Evolutionary conservation across 768 basidiomycete species (phyloP), one percentile per base, ranked within the genome.

Genomic region (Candolleomyces eurysporus): DNA sequence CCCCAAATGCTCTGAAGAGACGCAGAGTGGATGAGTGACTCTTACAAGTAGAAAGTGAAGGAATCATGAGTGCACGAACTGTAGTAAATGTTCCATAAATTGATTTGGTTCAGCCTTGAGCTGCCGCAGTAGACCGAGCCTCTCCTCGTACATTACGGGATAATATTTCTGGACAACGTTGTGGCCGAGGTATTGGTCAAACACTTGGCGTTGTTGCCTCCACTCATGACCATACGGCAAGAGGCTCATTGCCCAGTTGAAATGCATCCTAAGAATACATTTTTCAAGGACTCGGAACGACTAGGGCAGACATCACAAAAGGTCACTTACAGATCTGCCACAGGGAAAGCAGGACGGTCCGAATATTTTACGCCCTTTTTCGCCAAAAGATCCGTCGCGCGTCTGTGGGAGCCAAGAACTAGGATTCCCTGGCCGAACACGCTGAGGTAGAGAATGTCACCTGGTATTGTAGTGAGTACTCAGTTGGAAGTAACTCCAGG

Each of bases 131-230:
- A 61, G 55, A 7, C 40, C 26, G 21, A 46, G 40, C 9, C 48
- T 40, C 30, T 58, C 54, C 30, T 51, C 42, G 48, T 58, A 21
- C 30, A 59, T 53, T 5, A 69, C 63, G 5, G 68, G 69, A 26
- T 57, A 50, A 40, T 68, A 67, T 14, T 61, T 42, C 2, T n/a
- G 19, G 11, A 56, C n/a, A 4, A 64, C 63, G 11, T 66, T 65
- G 9, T 51, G 61, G 32, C 65, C 69, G n/a, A 75, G 62, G 60
- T 67, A 57, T 9, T 73, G 60, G 21, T 73, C 69, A 22, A 72
- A 64, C 53, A 68, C 58, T 19, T 64, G 65, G 1, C 74, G 68
- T 49, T 71, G 66, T 39, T 58, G 60, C 11, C 61, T 63, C 52
- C 69, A 73, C 36, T 40, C 6, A 21, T 64, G 58, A 0, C 71